These are phyloP conservation scores for Nymphaea colorata DNA, from an alignment of 164 flowering plant species.

Conservation along the genomic window DNA sequence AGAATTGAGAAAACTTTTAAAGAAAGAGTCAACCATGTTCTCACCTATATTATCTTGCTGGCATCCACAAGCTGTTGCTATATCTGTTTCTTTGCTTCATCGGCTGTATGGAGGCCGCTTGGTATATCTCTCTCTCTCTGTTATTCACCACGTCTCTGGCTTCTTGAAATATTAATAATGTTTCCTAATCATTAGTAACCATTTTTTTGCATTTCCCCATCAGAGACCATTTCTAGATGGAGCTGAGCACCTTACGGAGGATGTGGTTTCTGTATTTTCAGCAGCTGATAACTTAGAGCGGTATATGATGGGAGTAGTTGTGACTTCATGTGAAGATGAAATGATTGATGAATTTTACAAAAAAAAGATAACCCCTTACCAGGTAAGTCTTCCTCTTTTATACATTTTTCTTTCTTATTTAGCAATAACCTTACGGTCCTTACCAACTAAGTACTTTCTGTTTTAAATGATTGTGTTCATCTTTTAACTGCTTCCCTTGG, in stretches of 20 bases:
- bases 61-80: conserved; percentile 57
- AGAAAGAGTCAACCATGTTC: conserved; percentile 49
- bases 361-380: conserved; percentile 41
- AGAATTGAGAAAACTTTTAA: conserved; percentile 59
- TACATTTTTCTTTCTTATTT: neutral
- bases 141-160: neutral
- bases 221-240: conserved; percentile 93
- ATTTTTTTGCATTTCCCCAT: neutral
- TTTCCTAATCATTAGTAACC: neutral
- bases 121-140: conserved; percentile 28
- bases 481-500: too few relatives aligned
- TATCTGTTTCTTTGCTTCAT: conserved; percentile 82
- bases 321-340: conserved; percentile 49
- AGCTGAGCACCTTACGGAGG: conserved; percentile 89
- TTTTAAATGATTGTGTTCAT: too few relatives aligned
- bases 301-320: conserved; percentile 42
- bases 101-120: conserved; percentile 79
- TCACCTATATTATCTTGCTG: conserved; percentile 66
- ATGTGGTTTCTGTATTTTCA: conserved; percentile 82
- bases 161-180: neutral
- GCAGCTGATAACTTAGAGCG: conserved; percentile 89
- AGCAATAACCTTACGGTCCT: neutral
- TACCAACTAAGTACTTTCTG: too few relatives aligned
- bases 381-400: conserved; percentile 29
- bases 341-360: conserved; percentile 39